Evolutionary conservation across 2,329 filamentous ascomycete species (phyloP).

Genomic region (Colletotrichum sp.): DNA sequence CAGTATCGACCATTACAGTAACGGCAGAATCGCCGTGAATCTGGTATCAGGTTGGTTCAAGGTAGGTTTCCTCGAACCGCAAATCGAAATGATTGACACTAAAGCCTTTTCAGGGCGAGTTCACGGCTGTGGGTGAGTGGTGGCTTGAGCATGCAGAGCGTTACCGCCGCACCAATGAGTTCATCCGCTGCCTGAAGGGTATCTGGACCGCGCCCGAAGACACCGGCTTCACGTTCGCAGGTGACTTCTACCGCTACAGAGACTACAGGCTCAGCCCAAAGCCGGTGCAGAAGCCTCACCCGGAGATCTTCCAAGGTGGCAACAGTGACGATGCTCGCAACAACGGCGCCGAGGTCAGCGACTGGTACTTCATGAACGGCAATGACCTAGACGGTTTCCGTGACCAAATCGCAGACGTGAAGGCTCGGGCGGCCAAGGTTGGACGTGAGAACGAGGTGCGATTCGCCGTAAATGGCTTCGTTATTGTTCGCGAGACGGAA

Average conservation of each 20-base stretch:
- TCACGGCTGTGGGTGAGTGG: constrained; percentile 56
- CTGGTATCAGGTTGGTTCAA: constrained; percentile 61
- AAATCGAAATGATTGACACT: background rate
- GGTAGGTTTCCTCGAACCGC: background rate
- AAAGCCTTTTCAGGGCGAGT: constrained; percentile 40
- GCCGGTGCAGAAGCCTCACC: constrained; percentile 52
- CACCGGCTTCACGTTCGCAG: constrained; percentile 51
- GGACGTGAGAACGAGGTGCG: constrained; percentile 45
- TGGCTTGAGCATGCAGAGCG: constrained; percentile 59
- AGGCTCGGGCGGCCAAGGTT: constrained; percentile 46
- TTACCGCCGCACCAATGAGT: constrained; percentile 54
- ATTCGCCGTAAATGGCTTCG: constrained; percentile 57
- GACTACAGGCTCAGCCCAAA: constrained; percentile 55
- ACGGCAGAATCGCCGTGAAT: constrained; percentile 57
- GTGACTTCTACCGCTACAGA: constrained; percentile 59
- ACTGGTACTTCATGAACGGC: constrained; percentile 64
- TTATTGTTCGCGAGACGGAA: constrained; percentile 54
- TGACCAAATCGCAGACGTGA: constrained; percentile 53
- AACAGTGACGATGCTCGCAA: constrained; percentile 55
- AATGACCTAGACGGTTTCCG: constrained; percentile 59
- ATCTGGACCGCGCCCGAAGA: constrained; percentile 51
- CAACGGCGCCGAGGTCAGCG: constrained; percentile 51
- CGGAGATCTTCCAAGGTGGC: constrained; percentile 59
- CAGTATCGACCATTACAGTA: constrained; percentile 55
- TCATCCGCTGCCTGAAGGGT: constrained; percentile 54